phyloP scores from a whole-genome alignment of 805 yeast genomes.

The Candida michaelii region DNA sequence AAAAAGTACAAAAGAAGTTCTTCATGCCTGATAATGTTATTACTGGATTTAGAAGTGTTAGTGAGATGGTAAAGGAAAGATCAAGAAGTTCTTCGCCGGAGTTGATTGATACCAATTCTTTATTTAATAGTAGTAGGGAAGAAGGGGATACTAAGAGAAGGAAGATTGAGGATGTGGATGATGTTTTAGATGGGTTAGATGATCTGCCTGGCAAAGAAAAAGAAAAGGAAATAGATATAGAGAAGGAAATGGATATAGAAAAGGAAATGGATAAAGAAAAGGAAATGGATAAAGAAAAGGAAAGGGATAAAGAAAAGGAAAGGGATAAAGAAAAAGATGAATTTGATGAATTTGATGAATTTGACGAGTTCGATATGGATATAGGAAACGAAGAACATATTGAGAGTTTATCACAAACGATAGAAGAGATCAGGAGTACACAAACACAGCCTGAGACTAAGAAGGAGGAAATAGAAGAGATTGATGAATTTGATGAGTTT shows the following conservation, averaged over 20 bases:
- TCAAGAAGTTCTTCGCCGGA: conserved; percentile 12
- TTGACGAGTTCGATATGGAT: conserved; percentile 18
- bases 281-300: no score
- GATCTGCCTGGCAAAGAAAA: no score
- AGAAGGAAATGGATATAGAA: no score
- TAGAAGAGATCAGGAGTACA: not conserved
- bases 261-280: no score
- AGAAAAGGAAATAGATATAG: no score
- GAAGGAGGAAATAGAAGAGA: conserved; percentile 2
- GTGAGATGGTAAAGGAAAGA: conserved; percentile 8
- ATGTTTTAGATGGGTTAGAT: not conserved
- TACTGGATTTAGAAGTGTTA: conserved; percentile 59
- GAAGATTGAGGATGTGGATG: not conserved
- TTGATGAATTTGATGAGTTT: conserved; percentile 22
- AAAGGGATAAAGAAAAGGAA: not conserved
- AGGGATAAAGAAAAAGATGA: no score
- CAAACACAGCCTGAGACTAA: not conserved
- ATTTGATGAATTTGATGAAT: conserved; percentile 2
- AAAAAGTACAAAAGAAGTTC: conserved; percentile 42
- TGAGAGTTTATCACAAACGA: not conserved
- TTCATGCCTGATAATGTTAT: conserved; percentile 75
- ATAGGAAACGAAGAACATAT: not conserved
- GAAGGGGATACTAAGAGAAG: not conserved
- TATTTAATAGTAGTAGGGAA: conserved; percentile 3
- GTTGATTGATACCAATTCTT: conserved; percentile 13